Evolutionary conservation across 192 early-diverging fungal genomes (phyloP), one percentile per base, ranked within the genome.

Genomic region (Backusella westeae): DNA sequence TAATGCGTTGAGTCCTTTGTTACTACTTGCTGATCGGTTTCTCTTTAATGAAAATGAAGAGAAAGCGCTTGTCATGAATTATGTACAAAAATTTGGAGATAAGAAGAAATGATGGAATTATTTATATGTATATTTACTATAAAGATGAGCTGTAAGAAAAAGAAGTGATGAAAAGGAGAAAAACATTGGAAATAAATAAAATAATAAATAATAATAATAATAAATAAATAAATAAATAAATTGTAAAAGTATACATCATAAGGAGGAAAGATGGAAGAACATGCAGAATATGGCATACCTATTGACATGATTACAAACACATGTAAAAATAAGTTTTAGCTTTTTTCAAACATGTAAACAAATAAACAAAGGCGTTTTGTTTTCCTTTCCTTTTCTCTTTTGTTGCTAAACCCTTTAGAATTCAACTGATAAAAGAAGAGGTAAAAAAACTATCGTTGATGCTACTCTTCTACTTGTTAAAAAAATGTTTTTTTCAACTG

Each of bases 21-120:
- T 66, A 3, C 34, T 70, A 35, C 67, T 69, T 32, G 68, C 34
- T 39, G 74, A 75, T 23, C 75, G 75, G n/a, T 76, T 36, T 46
- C 68, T 39, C 65, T 76, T 76, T 21, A 67, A 66, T 52, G 75
- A 70, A 41, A 70, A 41, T 23, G 67, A 19, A 42, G 67, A 42
- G 38, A 70, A 70, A 23, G 67, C 15, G 21, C 44, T 32, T 10
- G 75, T 70, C 75, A 76, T 76, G 23, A 29, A 52, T 17, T 69
- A 69, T 52, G 29, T 29, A 36, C 26, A 35, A 21, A 53, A 36
- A 39, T 15, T 4, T 39, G 23, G 41, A 42, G 53, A 29, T 32
- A 35, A 46, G 32, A 69, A 35, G 14, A 75, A 75, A 75, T 67
- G 67, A 15, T 9, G 39, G 42, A 69, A 29, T 14, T 69, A 39